phyloP scores from a whole-genome alignment of 345 rosid genomes.

The Lepidium aucheri region DNA sequence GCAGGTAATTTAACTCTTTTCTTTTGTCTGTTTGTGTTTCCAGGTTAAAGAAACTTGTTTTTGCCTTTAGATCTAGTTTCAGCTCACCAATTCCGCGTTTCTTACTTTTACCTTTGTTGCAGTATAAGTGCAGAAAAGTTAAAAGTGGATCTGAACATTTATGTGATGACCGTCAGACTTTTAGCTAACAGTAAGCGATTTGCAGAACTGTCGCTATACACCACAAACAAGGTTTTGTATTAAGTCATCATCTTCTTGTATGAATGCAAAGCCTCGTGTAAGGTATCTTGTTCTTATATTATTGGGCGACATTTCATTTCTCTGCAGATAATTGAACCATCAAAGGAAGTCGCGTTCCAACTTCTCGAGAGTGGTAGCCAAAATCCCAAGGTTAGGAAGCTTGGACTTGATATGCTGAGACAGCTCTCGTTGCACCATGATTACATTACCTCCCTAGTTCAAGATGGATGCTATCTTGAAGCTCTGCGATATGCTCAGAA shows the following conservation, averaged over 20 bases:
- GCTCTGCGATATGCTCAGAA: slow-evolving; percentile 84
- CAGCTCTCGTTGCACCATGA: slow-evolving; percentile 86
- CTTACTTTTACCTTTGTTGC: slow-evolving; percentile 26
- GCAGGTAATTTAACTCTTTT: slow-evolving; percentile 44
- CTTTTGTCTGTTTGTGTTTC: not conserved
- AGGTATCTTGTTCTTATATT: not conserved
- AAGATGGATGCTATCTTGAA: slow-evolving; percentile 88
- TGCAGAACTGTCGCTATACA: slow-evolving; percentile 66
- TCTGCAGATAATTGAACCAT: slow-evolving; percentile 80
- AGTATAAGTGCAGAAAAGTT: slow-evolving; percentile 73
- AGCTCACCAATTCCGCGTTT: not conserved
- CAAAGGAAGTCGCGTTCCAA: slow-evolving; percentile 93
- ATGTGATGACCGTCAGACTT: slow-evolving; percentile 67
- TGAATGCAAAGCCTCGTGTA: not conserved
- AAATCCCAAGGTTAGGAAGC: slow-evolving; percentile 59
- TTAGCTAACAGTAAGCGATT: slow-evolving; percentile 57
- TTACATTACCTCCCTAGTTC: slow-evolving; percentile 58
- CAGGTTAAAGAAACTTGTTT: slow-evolving; percentile 11
- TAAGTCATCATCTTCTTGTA: not conserved
- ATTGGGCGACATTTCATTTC: slow-evolving; percentile 5
- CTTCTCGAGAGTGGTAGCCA: slow-evolving; percentile 76
- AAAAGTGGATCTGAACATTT: slow-evolving; percentile 62
- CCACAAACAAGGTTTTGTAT: slow-evolving; percentile 66
- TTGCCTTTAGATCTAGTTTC: not conserved
- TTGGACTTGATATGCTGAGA: slow-evolving; percentile 90